Base-by-base conservation (phyloP, 192 early-diverging fungal genomes). In the Backusella parvicylindrica region DNA sequence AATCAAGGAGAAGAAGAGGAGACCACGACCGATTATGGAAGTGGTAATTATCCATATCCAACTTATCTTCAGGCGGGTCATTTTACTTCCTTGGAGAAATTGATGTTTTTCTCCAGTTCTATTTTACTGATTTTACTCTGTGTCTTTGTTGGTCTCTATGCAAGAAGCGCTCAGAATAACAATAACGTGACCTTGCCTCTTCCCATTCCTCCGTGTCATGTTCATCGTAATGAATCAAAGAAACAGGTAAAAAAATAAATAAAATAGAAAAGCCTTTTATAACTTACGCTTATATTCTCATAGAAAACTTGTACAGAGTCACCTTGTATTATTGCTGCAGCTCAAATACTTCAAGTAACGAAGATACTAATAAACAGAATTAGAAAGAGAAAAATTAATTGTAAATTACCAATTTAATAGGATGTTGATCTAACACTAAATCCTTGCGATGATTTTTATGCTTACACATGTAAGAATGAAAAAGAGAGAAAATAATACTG, bases 381-480 rank as follows among this genome's bases (percentile, higher is more conserved):
- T 60, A 60, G 26, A 60, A 60, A 1, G 41, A 43, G 12, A 23
- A 56, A 23, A 28, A 56, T 26, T 23, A 56, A 21, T 50, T 21
- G n/a, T n/a, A 49, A 23, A 56, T 32, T 4, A 3, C 36, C 37
- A 18, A 9, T 28, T 50, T 37, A 35, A 18, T 65, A 77, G 32
- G 85, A 84, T 28, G 83, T 92, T 74, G 87, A 91, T 76, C 75
- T 73, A 15, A 56, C 68, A 15, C 80, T 79, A 6, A 83, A 92
- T 78, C 89, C 90, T 15, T 92, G 91, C 47, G 70, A 84, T 28
- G 89, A 91, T 75, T 92, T 92, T 84, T 91, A 86, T 72, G 80
- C 84, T 60, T 91, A 84, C 72, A 82, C 78, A 32, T 87, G 89
- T 90, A 84, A 76, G 81, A 32, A 31, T n/a, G 15, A 26, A 49